Evolutionary conservation across 495 filamentous ascomycete species (phyloP).

Genomic region (Penicillium parvum): DNA sequence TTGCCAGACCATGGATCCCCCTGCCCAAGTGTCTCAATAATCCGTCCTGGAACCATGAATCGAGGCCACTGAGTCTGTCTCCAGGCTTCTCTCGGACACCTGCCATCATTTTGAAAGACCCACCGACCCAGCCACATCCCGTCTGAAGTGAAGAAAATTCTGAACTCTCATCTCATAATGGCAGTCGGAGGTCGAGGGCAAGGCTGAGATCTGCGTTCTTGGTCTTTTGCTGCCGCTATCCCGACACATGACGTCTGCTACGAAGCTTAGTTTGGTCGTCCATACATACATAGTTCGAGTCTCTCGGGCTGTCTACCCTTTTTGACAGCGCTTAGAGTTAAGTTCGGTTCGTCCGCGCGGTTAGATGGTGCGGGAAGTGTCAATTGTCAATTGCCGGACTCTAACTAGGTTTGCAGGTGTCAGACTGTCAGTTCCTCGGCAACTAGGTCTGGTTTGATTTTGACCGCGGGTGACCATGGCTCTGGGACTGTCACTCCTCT

Average conservation of each 20-base stretch:
- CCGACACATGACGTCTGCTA: conserved; percentile 12
- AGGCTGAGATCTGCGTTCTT: neutral
- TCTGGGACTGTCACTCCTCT: neutral
- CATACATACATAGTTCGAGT: too few relatives aligned
- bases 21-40: conserved; percentile 3
- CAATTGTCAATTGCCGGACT: too few relatives aligned
- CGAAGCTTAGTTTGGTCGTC: too few relatives aligned
- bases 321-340: conserved; percentile 20
- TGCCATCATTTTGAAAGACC: too few relatives aligned
- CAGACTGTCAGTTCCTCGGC: conserved; percentile 1
- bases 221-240: neutral
- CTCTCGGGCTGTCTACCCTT: conserved; percentile 11
- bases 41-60: too few relatives aligned
- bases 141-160: neutral
- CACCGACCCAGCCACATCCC: too few relatives aligned
- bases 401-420: too few relatives aligned
- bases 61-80: too few relatives aligned
- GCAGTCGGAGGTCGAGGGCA: too few relatives aligned
- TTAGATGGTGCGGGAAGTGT: too few relatives aligned
- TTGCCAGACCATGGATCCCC: conserved; percentile 14
- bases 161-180: conserved; percentile 3
- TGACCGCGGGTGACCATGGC: neutral
- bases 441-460: neutral
- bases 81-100: too few relatives aligned
- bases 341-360: conserved; percentile 17